Evolutionary conservation across 1,139 yeast genomes (phyloP), one percentile per base, ranked within the genome.

Genomic region (Kodamaea derodonti): DNA sequence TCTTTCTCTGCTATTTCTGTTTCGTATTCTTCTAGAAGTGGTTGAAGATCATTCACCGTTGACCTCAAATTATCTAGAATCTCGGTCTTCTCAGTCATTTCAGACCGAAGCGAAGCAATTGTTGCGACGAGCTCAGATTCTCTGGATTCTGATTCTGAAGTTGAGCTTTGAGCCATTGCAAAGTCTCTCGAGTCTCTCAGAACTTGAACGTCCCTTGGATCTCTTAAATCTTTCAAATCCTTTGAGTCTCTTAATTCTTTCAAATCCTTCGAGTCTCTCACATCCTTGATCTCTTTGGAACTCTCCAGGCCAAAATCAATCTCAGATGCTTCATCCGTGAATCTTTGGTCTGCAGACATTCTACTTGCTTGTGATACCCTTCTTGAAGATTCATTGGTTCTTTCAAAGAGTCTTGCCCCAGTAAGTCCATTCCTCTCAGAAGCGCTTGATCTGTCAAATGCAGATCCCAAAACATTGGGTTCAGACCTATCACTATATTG

Each of bases 41-140:
- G 74, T 36, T 72, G 75, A 24, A 72, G 55, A 29, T 72, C 72
- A 31, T 61, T 61, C 2, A 73, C 68, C 0, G 77, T 70, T 2
- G 51, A 41, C 39, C 65, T 65, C 35, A 74, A 48, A 18, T 72
- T 78, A 30, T 58, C 52, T 30, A 72, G 52, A 24, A 70, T 62
- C 7, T 47, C 44, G 29, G 56, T 52, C 38, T 71, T 62, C 33
- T 66, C 68, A 4, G 46, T 47, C 52, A 70, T 56, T 30, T 65
- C 68, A 8, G 45, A 42, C 32, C 51, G 55, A 20, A 18, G 22
- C 9, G 22, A 6, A 7, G 22, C 22, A 18, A 18, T 18, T 18
- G 9, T 18, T 7, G 22, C 22, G 22, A 18, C 9, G 22, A 7
- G 6, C 9, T 18, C 22, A 18, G n/a, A n/a, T n/a, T n/a, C n/a